Percentiles rank a stretch among this genome's conserved stretches.
Conservation (phyloP, 306 rosid genomes). For the Gastrolobium bilobum region DNA sequence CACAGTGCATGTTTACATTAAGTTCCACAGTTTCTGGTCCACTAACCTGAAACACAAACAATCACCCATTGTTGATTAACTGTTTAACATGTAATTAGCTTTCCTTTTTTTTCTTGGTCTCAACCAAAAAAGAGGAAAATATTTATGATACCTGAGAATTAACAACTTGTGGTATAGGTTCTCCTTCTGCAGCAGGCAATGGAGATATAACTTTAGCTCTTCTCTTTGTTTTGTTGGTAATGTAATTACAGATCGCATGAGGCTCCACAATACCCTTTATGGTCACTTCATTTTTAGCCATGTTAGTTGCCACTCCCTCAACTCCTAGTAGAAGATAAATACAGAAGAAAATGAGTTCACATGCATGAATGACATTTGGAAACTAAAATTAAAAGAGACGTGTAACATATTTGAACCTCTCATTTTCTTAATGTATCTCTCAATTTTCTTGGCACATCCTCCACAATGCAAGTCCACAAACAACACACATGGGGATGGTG, state of each 20-base stretch:
- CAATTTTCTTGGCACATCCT: constrained; percentile 94
- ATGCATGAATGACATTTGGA: constrained; percentile 32
- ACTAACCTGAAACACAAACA: constrained; percentile 66
- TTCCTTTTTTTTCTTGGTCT: not conserved
- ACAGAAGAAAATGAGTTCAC: constrained; percentile 18
- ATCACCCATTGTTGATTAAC: not conserved
- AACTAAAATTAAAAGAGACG: not conserved
- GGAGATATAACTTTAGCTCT: constrained; percentile 81
- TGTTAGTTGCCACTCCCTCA: constrained; percentile 78
- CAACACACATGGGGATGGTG: constrained; percentile 78
- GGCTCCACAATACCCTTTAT: constrained; percentile 95
- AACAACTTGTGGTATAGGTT: constrained; percentile 84
- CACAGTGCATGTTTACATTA: constrained; percentile 94
- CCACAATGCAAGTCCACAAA: constrained; percentile 91
- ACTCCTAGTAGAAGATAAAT: constrained; percentile 64
- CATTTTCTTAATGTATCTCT: constrained; percentile 78
- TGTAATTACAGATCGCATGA: constrained; percentile 70
- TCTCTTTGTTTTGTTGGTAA: constrained; percentile 80
- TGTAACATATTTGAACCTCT: constrained; percentile 62
- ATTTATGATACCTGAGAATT: constrained; percentile 71
- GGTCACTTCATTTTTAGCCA: constrained; percentile 86
- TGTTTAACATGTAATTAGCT: not conserved
- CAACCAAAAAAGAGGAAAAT: not conserved
- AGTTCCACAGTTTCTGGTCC: constrained; percentile 83
- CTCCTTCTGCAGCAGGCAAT: constrained; percentile 87